Evolutionary conservation across 1,139 yeast species (phyloP).

Genomic region (Geotrichum cucujoidarum): DNA sequence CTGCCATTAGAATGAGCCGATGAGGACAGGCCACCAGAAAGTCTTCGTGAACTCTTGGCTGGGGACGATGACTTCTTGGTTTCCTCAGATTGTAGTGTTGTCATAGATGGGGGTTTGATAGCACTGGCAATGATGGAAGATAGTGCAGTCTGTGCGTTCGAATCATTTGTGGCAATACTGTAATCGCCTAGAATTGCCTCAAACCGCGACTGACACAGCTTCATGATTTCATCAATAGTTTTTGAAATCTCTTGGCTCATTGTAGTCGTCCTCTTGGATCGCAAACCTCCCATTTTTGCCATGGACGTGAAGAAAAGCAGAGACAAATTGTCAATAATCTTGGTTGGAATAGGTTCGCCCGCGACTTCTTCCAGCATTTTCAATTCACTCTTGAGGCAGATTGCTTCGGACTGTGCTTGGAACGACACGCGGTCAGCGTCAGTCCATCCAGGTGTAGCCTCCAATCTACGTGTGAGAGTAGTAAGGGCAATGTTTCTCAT

Average conservation of each 20-base stretch:
- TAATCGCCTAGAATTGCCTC: slow-evolving; percentile 1
- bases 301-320: background rate
- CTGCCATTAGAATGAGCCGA: background rate
- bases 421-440: slow-evolving; percentile 23
- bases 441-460: slow-evolving; percentile 29
- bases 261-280: background rate
- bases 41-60: background rate
- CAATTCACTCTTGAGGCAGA: slow-evolving; percentile 20
- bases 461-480: slow-evolving; percentile 22
- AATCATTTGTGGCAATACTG: background rate
- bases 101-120: background rate
- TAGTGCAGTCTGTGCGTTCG: background rate
- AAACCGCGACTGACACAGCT: background rate
- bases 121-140: background rate
- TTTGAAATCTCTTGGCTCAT: slow-evolving; percentile 1
- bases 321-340: background rate
- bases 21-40: background rate
- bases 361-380: slow-evolving; percentile 18
- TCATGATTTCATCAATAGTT: background rate
- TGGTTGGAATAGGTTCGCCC: slow-evolving; percentile 21
- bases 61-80: background rate
- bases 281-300: background rate
- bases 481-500: slow-evolving; percentile 3
- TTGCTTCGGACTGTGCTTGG: slow-evolving; percentile 23
- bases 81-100: background rate